Evolutionary conservation across 345 rosid species (phyloP).

Genomic region (Sonneratia caseolaris): DNA sequence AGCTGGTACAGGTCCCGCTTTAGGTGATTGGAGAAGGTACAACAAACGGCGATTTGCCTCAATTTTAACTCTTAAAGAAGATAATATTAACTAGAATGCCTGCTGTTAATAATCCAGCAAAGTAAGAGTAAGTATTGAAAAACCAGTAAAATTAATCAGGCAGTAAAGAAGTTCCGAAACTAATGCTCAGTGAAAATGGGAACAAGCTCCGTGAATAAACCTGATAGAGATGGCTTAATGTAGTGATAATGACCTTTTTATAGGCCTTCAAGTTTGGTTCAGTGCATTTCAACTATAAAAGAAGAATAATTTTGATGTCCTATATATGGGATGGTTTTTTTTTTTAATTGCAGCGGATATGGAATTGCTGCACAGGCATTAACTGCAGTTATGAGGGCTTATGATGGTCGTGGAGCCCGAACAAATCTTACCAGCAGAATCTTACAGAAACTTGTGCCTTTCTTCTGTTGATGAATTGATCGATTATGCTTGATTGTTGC

Average conservation of each 20-base stretch:
- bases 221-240: too few relatives aligned
- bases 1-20: slow-evolving; percentile 84
- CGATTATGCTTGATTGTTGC: slow-evolving; percentile 32
- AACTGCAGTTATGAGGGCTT: slow-evolving; percentile 76
- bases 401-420: slow-evolving; percentile 85
- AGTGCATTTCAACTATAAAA: background rate
- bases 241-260: background rate
- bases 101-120: too few relatives aligned
- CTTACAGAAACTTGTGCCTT: slow-evolving; percentile 50
- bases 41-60: background rate
- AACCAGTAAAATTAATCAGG: background rate
- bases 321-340: background rate
- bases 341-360: slow-evolving; percentile 62
- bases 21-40: slow-evolving; percentile 98
- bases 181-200: too few relatives aligned
- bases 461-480: slow-evolving; percentile 76
- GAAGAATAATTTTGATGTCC: background rate
- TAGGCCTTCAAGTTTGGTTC: background rate
- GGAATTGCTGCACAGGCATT: slow-evolving; percentile 95
- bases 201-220: too few relatives aligned
- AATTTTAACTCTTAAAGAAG: background rate
- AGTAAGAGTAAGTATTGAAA: too few relatives aligned
- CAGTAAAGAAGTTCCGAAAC: too few relatives aligned
- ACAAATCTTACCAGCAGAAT: slow-evolving; percentile 62
- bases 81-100: too few relatives aligned